phyloP scores from a whole-genome alignment of 805 yeast genomes.

The Candida jianshihensis region DNA sequence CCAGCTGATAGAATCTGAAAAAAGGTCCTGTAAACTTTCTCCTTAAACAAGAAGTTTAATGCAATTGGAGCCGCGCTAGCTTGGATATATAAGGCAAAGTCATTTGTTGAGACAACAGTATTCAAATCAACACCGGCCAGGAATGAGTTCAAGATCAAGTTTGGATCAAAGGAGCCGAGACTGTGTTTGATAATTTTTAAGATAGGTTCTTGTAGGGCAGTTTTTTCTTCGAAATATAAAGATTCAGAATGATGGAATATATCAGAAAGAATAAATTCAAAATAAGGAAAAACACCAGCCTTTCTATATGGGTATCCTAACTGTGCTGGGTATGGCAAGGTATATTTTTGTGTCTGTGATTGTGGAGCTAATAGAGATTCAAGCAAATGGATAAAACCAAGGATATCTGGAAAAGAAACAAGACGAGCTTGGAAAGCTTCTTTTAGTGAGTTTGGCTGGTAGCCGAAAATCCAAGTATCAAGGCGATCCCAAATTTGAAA shows the following conservation, averaged over 20 bases:
- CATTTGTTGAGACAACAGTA: constrained; percentile 34
- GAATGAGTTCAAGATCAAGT: constrained; percentile 43
- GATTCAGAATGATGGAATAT: constrained; percentile 50
- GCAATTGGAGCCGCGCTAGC: constrained; percentile 66
- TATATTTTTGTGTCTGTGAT: constrained; percentile 28
- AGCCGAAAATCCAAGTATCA: constrained; percentile 59
- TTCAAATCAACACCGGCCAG: constrained; percentile 47
- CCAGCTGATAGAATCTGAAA: constrained; percentile 55
- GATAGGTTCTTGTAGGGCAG: constrained; percentile 46
- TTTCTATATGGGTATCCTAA: constrained; percentile 57
- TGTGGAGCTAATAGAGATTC: constrained; percentile 25
- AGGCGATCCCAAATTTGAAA: constrained; percentile 57
- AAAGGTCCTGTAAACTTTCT: constrained; percentile 46
- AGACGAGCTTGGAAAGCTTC: constrained; percentile 41
- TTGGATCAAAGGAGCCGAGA: constrained; percentile 44
- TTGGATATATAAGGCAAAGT: constrained; percentile 45
- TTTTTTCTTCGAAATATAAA: constrained; percentile 27
- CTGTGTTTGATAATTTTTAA: constrained; percentile 44
- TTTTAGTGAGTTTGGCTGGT: constrained; percentile 27
- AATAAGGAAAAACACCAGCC: constrained; percentile 72
- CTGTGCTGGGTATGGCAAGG: constrained; percentile 50
- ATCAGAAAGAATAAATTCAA: constrained; percentile 63
- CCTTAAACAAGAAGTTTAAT: constrained; percentile 56
- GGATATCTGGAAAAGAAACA: constrained; percentile 44
- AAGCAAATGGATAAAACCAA: constrained; percentile 56